Evolutionary conservation across 495 filamentous ascomycete species (phyloP), one percentile per base, ranked within the genome.

Genomic region (Oidiodendron maius): DNA sequence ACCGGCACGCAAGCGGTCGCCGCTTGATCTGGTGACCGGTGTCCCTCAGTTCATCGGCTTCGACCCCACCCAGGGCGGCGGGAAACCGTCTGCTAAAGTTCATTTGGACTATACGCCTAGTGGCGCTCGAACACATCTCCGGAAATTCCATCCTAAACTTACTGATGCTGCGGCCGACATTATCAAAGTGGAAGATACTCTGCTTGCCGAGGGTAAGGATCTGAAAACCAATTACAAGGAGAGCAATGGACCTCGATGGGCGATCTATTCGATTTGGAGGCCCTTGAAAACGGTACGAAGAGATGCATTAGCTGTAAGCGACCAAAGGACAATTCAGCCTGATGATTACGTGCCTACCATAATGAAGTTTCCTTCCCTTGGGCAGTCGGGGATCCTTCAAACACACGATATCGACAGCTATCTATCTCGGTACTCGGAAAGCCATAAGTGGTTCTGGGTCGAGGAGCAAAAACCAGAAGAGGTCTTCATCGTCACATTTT

Each of bases 391-490:
- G 24, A 21, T n/a, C n/a, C n/a, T n/a, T n/a, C n/a, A 15, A 12
- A 45, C 20, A 20, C 35, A 51, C 30, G 28, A 20, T 42, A 26
- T 40, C 51, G 24, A 28, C 35, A 25, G 34, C 48, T 40, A 17
- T 23, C 21, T 1, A 46, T 39, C 18, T 28, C 51, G 15, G 52
- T 48, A 6, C 41, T 22, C 16, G 46, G 47, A 46, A 24, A 39
- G n/a, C 13, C 52, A 56, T 39, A 32, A 39, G 26, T 56, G 52
- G 52, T 20, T 46, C 28, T 56, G 52, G 52, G 43, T 56, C 24
- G 30, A 22, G 3, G 46, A 51, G n/a, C 52, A 56, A 34, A 46
- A 13, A 36, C 53, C 12, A n/a, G 49, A 52, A 15, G 53, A 56
- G 38, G 49, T 50, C 3, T 22, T 52, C 15, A 35, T 56, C 15